Evolutionary conservation across 2,329 filamentous ascomycete genomes (phyloP), one percentile per base, ranked within the genome.

Genomic region (Colletotrichum sp.): DNA sequence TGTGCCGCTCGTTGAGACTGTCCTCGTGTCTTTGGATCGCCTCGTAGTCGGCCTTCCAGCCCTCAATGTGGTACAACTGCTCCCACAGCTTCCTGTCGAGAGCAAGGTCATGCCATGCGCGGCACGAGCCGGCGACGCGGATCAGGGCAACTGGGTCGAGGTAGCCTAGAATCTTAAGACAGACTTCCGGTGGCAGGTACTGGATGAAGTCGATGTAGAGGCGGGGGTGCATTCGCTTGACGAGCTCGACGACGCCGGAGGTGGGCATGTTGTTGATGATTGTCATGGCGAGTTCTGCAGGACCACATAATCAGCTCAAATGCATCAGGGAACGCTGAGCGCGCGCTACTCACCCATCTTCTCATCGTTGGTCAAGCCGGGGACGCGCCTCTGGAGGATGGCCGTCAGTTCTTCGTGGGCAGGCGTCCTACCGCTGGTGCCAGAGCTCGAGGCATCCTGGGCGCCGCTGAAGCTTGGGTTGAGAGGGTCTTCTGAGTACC

Each of bases 161-260:
- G 80, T 95, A 97, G 18, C 93, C 93, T 57, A 99, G 92, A 58
- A 98, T 93, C 79, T 97, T 93, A 58, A 97, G 92, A 74, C 95
- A 97, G 78, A 99, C 94, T 82, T 99, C 97, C 31, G 94, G 92
- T 0, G 97, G 97, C 1, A 99, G 90, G 79, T 95, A 92, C 76
- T 91, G 87, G 55, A 98, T 92, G 69, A 98, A 98, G 84, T 99
- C 95, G 84, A 98, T 96, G 83, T 98, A 96, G 4, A 98, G 92
- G 66, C 96, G 90, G 6, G 95, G 94, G 75, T 93, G 94, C 21
- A 98, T 86, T 76, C 93, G 90, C 69, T 96, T 91, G 61, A 98
- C 94, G 67, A 98, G 94, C 58, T 93, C 89, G 64, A 93, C 92
- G 73, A 98, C 92, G 68, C 92, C 91, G 8, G 94, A 94, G 1